A percentile compares a stretch with the other conserved stretches of the same genome.
phyloP scores from a whole-genome alignment of 129 eudicot genomes.

The Tagetes patula region DNA sequence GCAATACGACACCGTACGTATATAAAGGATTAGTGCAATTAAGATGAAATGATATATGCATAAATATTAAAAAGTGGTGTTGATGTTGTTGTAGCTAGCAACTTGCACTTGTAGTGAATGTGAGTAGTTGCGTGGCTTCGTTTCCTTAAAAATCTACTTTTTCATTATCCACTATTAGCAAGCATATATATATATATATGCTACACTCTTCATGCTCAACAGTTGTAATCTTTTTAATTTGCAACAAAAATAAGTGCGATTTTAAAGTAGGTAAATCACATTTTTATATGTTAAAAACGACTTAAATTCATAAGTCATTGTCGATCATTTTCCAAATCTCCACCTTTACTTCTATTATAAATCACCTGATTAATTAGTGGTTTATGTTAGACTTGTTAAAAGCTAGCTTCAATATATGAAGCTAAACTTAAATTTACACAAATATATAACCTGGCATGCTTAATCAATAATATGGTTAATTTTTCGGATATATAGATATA shows the following conservation, averaged over 20 bases:
- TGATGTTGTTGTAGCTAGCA: conserved; percentile 20
- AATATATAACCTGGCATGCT: too few species aligned
- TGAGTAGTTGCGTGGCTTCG: conserved; percentile 27
- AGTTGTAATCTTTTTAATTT: conserved; percentile 30
- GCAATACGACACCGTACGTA: conserved; percentile 35
- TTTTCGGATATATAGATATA: too few species aligned
- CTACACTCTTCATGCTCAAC: conserved; percentile 26
- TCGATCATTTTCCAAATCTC: conserved; percentile 1
- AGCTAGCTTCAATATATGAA: too few species aligned
- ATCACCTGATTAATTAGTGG: too few species aligned
- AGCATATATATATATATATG: background rate
- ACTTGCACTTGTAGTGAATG: conserved; percentile 17
- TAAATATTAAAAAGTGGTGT: background rate
- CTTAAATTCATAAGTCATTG: conserved; percentile 11
- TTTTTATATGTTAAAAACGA: conserved; percentile 15
- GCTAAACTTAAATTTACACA: too few species aligned
- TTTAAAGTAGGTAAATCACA: conserved; percentile 36
- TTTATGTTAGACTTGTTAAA: too few species aligned
- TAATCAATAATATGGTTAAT: too few species aligned
- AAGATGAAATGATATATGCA: background rate
- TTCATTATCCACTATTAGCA: conserved; percentile 27
- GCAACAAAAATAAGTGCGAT: conserved; percentile 15
- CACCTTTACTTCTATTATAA: background rate
- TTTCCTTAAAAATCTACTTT: conserved; percentile 26
- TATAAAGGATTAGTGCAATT: background rate